These are phyloP conservation scores for Torulaspora gathmanii DNA, from an alignment of 805 yeast species.

Conservation along the genomic window DNA sequence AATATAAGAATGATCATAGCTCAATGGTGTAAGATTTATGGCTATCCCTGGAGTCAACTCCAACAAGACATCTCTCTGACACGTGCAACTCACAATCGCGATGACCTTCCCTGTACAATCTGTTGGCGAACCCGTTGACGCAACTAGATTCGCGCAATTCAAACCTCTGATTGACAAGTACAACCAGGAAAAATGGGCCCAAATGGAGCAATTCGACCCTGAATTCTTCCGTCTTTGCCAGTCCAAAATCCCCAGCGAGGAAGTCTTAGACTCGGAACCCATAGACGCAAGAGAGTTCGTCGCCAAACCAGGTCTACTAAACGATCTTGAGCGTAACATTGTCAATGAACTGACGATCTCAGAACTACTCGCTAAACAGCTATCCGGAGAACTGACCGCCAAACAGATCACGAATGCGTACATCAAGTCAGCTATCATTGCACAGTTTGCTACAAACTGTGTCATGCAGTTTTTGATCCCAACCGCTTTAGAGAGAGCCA, in stretches of 20 bases:
- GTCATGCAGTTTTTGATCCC: slow-evolving; percentile 58
- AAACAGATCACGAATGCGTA: slow-evolving; percentile 55
- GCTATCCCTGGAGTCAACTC: too few relatives aligned
- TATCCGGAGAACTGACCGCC: slow-evolving; percentile 45
- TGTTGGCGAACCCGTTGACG: slow-evolving; percentile 4
- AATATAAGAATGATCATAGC: too few relatives aligned
- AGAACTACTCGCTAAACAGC: slow-evolving; percentile 42
- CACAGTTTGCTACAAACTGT: slow-evolving; percentile 59
- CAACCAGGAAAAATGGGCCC: slow-evolving; percentile 21
- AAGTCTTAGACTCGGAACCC: slow-evolving; percentile 23
- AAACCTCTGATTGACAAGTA: slow-evolving; percentile 23
- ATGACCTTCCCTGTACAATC: slow-evolving; percentile 5
- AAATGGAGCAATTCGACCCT: slow-evolving; percentile 22
- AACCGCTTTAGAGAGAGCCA: slow-evolving; percentile 56
- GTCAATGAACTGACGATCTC: slow-evolving; percentile 42
- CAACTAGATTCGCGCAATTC: slow-evolving; percentile 12
- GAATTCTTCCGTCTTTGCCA: slow-evolving; percentile 19
- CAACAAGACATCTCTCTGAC: too few relatives aligned
- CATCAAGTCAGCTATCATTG: slow-evolving; percentile 59
- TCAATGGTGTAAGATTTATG: too few relatives aligned
- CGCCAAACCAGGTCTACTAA: slow-evolving; percentile 20
- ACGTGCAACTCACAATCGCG: background rate
- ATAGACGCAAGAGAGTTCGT: slow-evolving; percentile 21
- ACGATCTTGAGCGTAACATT: slow-evolving; percentile 38
- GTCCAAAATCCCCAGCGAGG: slow-evolving; percentile 18